These are phyloP conservation scores for Botrytis pseudocinerea DNA, from an alignment of 2,329 filamentous ascomycete genomes.

Conservation along the genomic window DNA sequence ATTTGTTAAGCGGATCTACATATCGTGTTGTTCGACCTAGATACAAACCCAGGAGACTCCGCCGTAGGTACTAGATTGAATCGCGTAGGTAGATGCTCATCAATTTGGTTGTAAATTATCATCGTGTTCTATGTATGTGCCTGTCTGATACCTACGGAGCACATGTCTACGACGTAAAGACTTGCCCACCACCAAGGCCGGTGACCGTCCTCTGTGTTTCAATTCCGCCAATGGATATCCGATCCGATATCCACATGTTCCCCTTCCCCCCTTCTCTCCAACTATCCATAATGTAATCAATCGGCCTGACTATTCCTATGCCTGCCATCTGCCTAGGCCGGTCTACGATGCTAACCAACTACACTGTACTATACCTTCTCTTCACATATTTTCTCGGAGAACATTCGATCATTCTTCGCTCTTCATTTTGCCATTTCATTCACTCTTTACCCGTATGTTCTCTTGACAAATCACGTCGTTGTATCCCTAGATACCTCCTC, in stretches of 20 bases:
- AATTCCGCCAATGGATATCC: slow-evolving; percentile 1
- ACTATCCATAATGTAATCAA: not conserved
- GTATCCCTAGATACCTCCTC: not conserved
- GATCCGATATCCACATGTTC: slow-evolving; percentile 1
- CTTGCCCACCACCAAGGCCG: not conserved
- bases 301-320: not conserved
- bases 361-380: not conserved
- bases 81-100: not conserved
- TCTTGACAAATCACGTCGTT: not conserved
- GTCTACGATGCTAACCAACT: not conserved
- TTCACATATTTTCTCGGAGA: not conserved
- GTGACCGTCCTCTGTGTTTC: not conserved
- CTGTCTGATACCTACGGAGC: not conserved
- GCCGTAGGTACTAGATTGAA: not conserved
- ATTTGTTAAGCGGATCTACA: not conserved
- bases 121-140: not conserved
- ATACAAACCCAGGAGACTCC: not conserved
- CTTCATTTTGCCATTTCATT: not conserved
- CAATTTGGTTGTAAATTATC: not conserved
- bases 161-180: not conserved
- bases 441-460: not conserved
- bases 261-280: not conserved
- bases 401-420: too few relatives aligned
- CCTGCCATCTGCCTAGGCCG: not conserved
- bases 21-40: not conserved